Evolutionary conservation across 352 stramenopile species (phyloP), one percentile per base, ranked within the genome.

Genomic region (Phytophthora macrochlamydospora): DNA sequence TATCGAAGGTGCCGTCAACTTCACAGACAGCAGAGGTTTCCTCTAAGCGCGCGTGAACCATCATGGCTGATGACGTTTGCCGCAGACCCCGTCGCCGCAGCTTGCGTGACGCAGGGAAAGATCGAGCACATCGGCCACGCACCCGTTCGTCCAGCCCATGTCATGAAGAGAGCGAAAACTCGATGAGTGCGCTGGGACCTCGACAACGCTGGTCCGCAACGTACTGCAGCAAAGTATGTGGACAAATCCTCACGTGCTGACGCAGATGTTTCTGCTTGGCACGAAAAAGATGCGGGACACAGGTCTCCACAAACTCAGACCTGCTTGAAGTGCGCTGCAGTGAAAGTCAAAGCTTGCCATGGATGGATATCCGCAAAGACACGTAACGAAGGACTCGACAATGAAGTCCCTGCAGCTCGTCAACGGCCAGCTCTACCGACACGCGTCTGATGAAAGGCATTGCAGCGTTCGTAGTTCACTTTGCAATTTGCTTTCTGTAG

Each of bases 131-230:
- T 62, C 63, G 9, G 56, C 66, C 51, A 66, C 51, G 52, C 50
- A 71, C 53, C 63, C 37, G 50, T n/a, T 70, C 51, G 63, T 57
- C 63, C 33, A 9, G 56, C 32, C 44, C 56, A 58, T 61, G 63
- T 51, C 50, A 49, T 56, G 49, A 38, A 70, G 55, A 50, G 42
- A 35, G 29, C 33, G 4, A 32, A 33, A 43, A 30, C 8, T 11
- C 11, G 57, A 67, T 67, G 63, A 71, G 63, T 71, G 63, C 56
- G 51, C 12, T 24, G 37, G 46, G 18, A 32, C 32, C 3, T 18
- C 2, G 43, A 42, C 29, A 42, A 62, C 62, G 62, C 50, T 56
- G 60, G 56, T 60, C 60, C 29, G 14, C 4, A 49, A 30, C 29
- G 11, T 12, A 45, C 38, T 45, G 43, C 43, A 29, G 14, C 14